These are phyloP conservation scores for Rheum nobile DNA, from an alignment of 148 eudicot genomes.

Conservation along the genomic window DNA sequence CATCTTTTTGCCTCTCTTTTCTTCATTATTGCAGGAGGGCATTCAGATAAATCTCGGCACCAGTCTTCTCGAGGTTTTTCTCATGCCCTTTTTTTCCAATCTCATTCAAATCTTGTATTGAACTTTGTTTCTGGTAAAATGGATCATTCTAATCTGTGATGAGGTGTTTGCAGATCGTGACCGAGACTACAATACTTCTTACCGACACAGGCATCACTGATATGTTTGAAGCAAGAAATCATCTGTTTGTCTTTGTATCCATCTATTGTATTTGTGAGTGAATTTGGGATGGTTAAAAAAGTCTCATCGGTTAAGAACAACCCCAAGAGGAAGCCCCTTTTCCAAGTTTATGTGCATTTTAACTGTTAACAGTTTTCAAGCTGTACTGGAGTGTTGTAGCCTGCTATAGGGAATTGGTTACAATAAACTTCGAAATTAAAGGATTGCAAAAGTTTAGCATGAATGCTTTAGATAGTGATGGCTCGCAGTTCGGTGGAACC, in stretches of 20 bases:
- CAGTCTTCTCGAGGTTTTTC: conserved; percentile 73
- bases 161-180: conserved; percentile 25
- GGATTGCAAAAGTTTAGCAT: too few species aligned
- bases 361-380: neutral
- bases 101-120: neutral
- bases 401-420: too few species aligned
- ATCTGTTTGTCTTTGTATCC: neutral
- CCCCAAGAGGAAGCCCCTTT: neutral
- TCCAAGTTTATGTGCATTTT: neutral
- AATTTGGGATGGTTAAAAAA: neutral
- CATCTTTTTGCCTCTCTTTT: neutral
- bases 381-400: too few species aligned
- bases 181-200: conserved; percentile 42
- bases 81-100: neutral
- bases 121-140: neutral
- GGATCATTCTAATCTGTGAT: neutral
- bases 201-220: conserved; percentile 62
- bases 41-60: conserved; percentile 52
- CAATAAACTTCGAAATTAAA: too few species aligned
- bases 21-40: conserved; percentile 39
- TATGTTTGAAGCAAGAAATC: conserved; percentile 5
- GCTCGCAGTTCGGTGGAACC: too few species aligned
- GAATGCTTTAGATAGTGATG: too few species aligned
- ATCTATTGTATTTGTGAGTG: neutral
- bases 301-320: neutral